Evolutionary conservation across 2,329 filamentous ascomycete genomes (phyloP).

Genomic region (Capronia americana): DNA sequence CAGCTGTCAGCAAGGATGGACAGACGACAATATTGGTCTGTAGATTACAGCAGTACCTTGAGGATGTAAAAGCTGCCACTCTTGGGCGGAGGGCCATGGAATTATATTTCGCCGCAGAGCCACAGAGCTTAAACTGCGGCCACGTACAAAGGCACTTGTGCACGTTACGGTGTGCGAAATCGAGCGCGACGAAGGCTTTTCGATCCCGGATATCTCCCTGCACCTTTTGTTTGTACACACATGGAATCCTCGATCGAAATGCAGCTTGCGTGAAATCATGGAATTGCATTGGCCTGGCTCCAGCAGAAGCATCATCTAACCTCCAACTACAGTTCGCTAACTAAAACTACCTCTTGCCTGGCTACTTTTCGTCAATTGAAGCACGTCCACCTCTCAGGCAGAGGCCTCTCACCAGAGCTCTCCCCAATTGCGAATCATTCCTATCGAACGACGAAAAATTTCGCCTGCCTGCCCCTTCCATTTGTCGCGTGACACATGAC

Average conservation of each 20-base stretch:
- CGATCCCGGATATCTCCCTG: neutral
- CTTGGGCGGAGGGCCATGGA: neutral
- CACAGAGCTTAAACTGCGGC: neutral
- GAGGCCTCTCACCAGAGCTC: neutral
- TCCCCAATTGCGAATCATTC: no score
- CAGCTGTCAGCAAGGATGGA: neutral
- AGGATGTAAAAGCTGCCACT: neutral
- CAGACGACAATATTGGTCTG: neutral
- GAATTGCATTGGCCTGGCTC: neutral
- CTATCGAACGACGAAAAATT: neutral
- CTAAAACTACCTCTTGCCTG: neutral
- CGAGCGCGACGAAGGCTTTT: neutral
- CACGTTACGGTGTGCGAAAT: neutral
- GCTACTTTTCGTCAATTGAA: neutral
- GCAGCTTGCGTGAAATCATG: neutral
- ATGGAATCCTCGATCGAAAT: neutral
- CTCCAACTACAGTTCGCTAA: neutral
- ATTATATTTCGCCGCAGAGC: neutral
- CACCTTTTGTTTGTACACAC: neutral
- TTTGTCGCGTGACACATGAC: neutral
- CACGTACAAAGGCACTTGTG: neutral
- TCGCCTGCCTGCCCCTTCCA: neutral
- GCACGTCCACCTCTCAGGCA: neutral
- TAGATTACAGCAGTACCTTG: neutral
- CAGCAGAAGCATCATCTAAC: neutral